Percentiles rank a stretch among this genome's conserved stretches.
Evolutionary conservation across 2,329 filamentous ascomycete genomes (phyloP).

Genomic region (Metarhizium rileyi): DNA sequence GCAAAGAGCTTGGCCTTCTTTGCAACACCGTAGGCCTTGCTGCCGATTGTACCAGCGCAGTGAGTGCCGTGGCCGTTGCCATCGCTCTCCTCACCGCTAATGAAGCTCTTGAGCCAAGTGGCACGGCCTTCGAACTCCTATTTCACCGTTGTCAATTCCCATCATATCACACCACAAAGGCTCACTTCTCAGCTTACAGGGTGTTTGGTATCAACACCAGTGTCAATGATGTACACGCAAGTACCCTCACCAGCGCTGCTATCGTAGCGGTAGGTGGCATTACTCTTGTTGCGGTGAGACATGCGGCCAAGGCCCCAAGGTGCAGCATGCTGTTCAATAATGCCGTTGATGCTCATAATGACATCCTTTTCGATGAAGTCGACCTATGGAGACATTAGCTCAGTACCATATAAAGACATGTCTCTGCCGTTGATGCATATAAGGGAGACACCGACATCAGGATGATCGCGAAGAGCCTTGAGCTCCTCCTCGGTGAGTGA

Average conservation of each 20-base stretch:
- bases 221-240: slow-evolving; percentile 37
- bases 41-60: slow-evolving; percentile 25
- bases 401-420: not conserved
- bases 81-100: slow-evolving; percentile 15
- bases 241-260: slow-evolving; percentile 29
- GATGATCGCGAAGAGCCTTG: slow-evolving; percentile 14
- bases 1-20: slow-evolving; percentile 33
- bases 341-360: slow-evolving; percentile 14
- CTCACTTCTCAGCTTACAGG: slow-evolving; percentile 18
- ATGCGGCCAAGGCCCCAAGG: slow-evolving; percentile 24
- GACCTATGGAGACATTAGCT: slow-evolving; percentile 12
- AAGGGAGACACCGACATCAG: slow-evolving; percentile 11
- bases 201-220: slow-evolving; percentile 30
- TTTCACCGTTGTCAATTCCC: not conserved
- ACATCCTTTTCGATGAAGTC: slow-evolving; percentile 29
- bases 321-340: slow-evolving; percentile 11
- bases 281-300: slow-evolving; percentile 22
- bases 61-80: slow-evolving; percentile 33
- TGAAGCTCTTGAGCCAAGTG: slow-evolving; percentile 21
- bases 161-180: not conserved
- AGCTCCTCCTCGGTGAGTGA: slow-evolving; percentile 12
- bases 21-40: slow-evolving; percentile 27
- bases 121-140: slow-evolving; percentile 25
- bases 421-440: not conserved
- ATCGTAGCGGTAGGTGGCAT: slow-evolving; percentile 28